Evolutionary conservation across 805 yeast genomes (phyloP).

Genomic region (Millerozyma acaciae): DNA sequence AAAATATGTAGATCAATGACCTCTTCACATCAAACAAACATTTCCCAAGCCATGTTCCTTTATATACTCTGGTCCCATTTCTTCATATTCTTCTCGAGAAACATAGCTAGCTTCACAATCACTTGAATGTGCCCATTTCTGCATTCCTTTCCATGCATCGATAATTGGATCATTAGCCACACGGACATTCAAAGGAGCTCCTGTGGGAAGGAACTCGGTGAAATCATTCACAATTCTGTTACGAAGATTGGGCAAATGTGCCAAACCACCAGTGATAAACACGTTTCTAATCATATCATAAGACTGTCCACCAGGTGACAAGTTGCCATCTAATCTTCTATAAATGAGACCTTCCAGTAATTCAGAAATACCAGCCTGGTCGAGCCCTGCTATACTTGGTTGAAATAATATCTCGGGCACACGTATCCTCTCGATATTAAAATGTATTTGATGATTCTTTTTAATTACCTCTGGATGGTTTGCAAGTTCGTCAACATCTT

Average conservation of each 20-base stretch:
- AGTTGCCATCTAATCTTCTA: slow-evolving; percentile 55
- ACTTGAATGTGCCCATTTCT: slow-evolving; percentile 59
- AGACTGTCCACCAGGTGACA: slow-evolving; percentile 51
- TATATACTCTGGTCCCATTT: slow-evolving; percentile 84
- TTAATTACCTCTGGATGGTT: slow-evolving; percentile 63
- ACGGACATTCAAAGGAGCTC: slow-evolving; percentile 56
- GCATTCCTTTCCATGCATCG: slow-evolving; percentile 96
- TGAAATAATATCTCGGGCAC: slow-evolving; percentile 91
- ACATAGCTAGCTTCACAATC: slow-evolving; percentile 48
- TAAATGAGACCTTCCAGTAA: slow-evolving; percentile 62
- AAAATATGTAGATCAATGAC: too few species aligned
- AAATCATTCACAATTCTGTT: slow-evolving; percentile 70
- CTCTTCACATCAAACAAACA: slow-evolving; percentile 29
- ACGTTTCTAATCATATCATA: slow-evolving; percentile 56
- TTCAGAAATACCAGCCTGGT: slow-evolving; percentile 92
- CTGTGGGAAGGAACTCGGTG: slow-evolving; percentile 65
- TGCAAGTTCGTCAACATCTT: slow-evolving; percentile 40
- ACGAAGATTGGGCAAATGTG: slow-evolving; percentile 60
- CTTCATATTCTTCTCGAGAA: slow-evolving; percentile 73
- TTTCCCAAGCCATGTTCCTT: slow-evolving; percentile 84
- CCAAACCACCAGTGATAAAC: slow-evolving; percentile 84
- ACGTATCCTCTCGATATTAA: slow-evolving; percentile 85
- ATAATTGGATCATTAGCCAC: slow-evolving; percentile 62
- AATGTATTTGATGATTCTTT: slow-evolving; percentile 84
- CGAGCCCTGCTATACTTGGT: slow-evolving; percentile 91